phyloP scores from a whole-genome alignment of 169 alveolate species.

The Plasmodium cynomolgi region DNA sequence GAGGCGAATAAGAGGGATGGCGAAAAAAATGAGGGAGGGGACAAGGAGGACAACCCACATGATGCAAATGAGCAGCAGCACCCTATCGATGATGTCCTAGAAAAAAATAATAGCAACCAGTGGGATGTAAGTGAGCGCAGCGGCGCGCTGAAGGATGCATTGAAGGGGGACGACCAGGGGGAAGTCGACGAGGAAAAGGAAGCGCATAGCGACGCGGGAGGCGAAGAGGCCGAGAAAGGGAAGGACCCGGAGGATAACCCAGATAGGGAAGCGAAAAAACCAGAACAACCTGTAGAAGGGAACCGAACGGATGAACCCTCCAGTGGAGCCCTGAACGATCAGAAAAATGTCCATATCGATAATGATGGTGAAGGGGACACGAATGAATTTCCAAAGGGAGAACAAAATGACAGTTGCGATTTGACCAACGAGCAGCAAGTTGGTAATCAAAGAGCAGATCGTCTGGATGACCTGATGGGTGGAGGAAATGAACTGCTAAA shows the following conservation, averaged over 20 bases:
- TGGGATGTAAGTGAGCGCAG: constrained; percentile 29
- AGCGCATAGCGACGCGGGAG: constrained; percentile 7
- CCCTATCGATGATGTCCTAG: constrained; percentile 77
- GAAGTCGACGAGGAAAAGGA: neutral
- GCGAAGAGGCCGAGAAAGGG: constrained; percentile 16
- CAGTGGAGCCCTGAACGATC: neutral
- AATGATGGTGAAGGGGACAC: neutral
- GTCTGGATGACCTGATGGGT: neutral
- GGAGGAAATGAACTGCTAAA: neutral
- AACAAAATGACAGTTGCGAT: constrained; percentile 6
- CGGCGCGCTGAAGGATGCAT: neutral
- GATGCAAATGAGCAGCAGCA: neutral
- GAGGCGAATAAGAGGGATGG: constrained; percentile 21
- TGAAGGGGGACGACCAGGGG: neutral
- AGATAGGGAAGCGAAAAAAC: neutral
- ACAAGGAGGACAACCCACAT: constrained; percentile 51
- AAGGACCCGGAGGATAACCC: neutral
- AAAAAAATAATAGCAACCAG: constrained; percentile 24
- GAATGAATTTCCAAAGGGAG: neutral
- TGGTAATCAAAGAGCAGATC: neutral
- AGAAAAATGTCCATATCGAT: neutral
- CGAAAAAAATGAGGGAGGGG: constrained; percentile 35
- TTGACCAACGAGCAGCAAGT: neutral
- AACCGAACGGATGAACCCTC: neutral
- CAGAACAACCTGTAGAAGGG: neutral